Evolutionary conservation across 169 alveolate species (phyloP), one percentile per base, ranked within the genome.

Genomic region (Cryptosporidium baileyi): DNA sequence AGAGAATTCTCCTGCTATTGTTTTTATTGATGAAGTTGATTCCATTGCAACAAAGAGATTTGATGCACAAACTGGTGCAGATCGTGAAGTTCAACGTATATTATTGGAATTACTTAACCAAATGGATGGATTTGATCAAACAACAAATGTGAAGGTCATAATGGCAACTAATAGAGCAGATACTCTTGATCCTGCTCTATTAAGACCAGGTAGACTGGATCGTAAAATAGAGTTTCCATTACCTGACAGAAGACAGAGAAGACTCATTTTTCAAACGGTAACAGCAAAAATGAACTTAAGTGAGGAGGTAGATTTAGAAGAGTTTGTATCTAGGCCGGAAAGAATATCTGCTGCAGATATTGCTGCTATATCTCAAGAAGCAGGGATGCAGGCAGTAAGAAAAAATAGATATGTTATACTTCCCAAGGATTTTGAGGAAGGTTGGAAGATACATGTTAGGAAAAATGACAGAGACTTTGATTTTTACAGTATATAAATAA

Each of bases 91-190:
- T 0, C 98, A 98, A 91, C 96, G 99, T 90, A 97, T 98, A 80
- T 89, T 98, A 51, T 91, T 97, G 60, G 99, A 98, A 89, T 88
- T 98, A 47, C 93, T 98, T 32, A 97, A 97, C 63, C 98, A 98
- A 90, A 97, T 98, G 99, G 99, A 98, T 92, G 99, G 99, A 15
- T 98, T 98, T 82, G 99, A 97, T 82, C 96, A 96, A 62, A 94
- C 96, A n/a, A 95, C 98, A 4, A 96, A 97, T 81, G 99, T 96
- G 17, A 96, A 96, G 85, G 98, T 95, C 22, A 98, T 98, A 61
- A 97, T 97, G 99, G 99, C 99, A 1, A 98, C 99, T 0, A 98
- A 98, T 91, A 93, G 99, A 67, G 98, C 99, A 4, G 99, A 98
- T 91, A 98, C 99, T 19, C 92, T 98, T 61, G 99, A 98, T 89